phyloP scores from a whole-genome alignment of 441 rosid species.

The Erodium chrysanthum region DNA sequence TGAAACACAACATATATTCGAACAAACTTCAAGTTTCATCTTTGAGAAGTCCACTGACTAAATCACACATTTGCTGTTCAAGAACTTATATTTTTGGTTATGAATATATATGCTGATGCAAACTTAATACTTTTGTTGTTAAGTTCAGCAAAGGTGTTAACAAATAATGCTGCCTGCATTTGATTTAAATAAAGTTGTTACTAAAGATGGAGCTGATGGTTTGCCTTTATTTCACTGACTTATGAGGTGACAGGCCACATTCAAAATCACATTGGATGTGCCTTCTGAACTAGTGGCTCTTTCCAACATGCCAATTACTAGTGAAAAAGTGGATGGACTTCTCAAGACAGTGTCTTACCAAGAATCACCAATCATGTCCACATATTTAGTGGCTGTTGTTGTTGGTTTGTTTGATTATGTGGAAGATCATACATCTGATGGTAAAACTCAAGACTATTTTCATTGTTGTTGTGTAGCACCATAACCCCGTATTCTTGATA shows the following conservation, averaged over 20 bases:
- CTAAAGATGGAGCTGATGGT: background rate
- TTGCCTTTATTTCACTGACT: background rate
- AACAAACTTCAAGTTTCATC: background rate
- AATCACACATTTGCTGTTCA: background rate
- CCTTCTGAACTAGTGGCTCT: constrained; percentile 76
- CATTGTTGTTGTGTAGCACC: background rate
- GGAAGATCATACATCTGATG: constrained; percentile 87
- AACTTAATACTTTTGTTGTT: background rate
- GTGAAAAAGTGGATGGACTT: constrained; percentile 61
- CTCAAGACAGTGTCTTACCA: constrained; percentile 59
- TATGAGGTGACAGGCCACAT: constrained; percentile 55
- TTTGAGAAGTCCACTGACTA: background rate
- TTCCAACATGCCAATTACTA: constrained; percentile 77
- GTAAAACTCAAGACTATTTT: constrained; percentile 28
- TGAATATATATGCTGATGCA: background rate
- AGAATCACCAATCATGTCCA: constrained; percentile 92
- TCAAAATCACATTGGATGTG: constrained; percentile 76
- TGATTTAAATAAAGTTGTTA: background rate
- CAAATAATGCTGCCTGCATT: background rate
- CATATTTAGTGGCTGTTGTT: constrained; percentile 85
- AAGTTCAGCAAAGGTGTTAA: background rate
- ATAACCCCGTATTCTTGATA: background rate
- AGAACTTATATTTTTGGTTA: background rate
- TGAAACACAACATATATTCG: no score
- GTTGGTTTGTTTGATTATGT: constrained; percentile 83